phyloP scores from a whole-genome alignment of 1,139 yeast genomes.

The Suhomyces wounanorum region DNA sequence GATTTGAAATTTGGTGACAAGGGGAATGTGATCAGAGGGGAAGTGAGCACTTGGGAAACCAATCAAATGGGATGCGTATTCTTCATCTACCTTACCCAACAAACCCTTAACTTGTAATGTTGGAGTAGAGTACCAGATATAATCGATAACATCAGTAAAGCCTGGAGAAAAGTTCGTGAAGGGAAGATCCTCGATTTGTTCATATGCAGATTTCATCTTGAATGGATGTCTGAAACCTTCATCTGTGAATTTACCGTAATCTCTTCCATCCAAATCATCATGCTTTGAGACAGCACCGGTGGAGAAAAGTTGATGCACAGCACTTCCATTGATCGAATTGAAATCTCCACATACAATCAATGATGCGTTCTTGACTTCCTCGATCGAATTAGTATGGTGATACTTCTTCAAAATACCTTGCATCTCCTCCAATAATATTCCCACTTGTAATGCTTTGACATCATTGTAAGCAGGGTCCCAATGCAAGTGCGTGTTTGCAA shows the following conservation, averaged over 20 bases:
- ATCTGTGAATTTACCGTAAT: slow-evolving; percentile 88
- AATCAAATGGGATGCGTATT: slow-evolving; percentile 72
- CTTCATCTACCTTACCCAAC: slow-evolving; percentile 79
- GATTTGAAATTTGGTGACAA: slow-evolving; percentile 74
- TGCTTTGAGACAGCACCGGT: slow-evolving; percentile 77
- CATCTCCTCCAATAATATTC: slow-evolving; percentile 85
- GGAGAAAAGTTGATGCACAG: slow-evolving; percentile 87
- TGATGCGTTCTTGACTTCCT: slow-evolving; percentile 68
- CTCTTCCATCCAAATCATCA: slow-evolving; percentile 79
- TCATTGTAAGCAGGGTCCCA: slow-evolving; percentile 98
- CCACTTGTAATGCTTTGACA: slow-evolving; percentile 94
- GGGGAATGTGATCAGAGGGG: slow-evolving; percentile 93
- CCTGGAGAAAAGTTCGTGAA: slow-evolving; percentile 93
- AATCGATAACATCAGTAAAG: slow-evolving; percentile 91
- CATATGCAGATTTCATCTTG: slow-evolving; percentile 83
- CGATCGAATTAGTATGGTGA: slow-evolving; percentile 47
- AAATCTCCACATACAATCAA: slow-evolving; percentile 92
- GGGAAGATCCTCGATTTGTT: slow-evolving; percentile 82
- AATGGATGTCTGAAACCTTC: slow-evolving; percentile 85
- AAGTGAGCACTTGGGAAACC: slow-evolving; percentile 94
- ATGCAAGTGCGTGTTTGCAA: slow-evolving; percentile 92
- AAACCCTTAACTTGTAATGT: slow-evolving; percentile 80
- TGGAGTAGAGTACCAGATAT: slow-evolving; percentile 89
- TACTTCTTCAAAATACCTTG: slow-evolving; percentile 60
- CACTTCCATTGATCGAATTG: slow-evolving; percentile 83